Conservation (phyloP, 805 yeast genomes). For the Kuraishia borneana region DNA sequence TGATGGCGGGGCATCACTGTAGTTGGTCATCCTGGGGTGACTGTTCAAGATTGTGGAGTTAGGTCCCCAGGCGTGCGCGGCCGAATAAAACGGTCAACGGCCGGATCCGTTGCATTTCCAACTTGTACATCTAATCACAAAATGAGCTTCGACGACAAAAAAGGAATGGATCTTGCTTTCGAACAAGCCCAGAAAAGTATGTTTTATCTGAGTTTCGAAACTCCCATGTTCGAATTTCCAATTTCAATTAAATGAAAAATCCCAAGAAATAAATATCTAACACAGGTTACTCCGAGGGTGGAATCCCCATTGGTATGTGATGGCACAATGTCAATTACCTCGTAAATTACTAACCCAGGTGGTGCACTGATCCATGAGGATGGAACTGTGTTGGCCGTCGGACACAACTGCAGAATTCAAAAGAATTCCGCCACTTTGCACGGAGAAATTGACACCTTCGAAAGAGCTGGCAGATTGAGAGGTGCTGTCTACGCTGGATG, state of each 20-base stretch:
- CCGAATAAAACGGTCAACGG: too few species aligned
- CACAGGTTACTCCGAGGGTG: conserved; percentile 69
- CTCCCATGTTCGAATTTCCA: too few species aligned
- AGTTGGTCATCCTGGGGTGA: too few species aligned
- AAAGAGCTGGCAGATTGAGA: conserved; percentile 81
- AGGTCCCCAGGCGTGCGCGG: not conserved
- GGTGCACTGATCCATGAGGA: conserved; percentile 64
- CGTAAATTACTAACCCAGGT: conserved; percentile 21
- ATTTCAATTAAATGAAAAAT: too few species aligned
- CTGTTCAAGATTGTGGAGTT: not conserved
- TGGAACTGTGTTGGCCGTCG: conserved; percentile 75
- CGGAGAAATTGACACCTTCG: conserved; percentile 86
- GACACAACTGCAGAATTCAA: conserved; percentile 87
- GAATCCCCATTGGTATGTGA: conserved; percentile 63
- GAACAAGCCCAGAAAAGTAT: conserved; percentile 58
- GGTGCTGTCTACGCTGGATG: conserved; percentile 73
- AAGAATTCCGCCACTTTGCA: conserved; percentile 76
- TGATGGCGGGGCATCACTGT: conserved; percentile 10
- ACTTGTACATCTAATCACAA: not conserved
- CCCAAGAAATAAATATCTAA: too few species aligned
- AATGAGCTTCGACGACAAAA: conserved; percentile 49
- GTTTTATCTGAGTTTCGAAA: conserved; percentile 8
- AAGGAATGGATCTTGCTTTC: conserved; percentile 59
- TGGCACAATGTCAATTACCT: conserved; percentile 3
- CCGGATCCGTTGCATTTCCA: too few species aligned